phyloP scores from a whole-genome alignment of 495 filamentous ascomycete genomes.

The Aspergillus biplanus region DNA sequence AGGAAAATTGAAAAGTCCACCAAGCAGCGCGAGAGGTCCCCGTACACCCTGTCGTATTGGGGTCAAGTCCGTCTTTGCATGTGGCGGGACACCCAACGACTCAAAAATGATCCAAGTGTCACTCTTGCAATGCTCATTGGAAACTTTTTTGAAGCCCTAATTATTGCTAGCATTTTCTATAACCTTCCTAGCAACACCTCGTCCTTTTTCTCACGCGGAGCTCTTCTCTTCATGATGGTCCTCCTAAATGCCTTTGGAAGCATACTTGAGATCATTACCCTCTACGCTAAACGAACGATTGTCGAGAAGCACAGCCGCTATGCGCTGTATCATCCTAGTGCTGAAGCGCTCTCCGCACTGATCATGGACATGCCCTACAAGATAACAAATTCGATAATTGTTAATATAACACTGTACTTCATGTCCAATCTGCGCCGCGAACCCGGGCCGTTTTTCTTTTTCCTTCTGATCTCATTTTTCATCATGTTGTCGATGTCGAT shows the following conservation, averaged over 20 bases:
- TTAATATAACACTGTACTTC: constrained; percentile 58
- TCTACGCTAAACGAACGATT: constrained; percentile 59
- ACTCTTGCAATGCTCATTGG: constrained; percentile 67
- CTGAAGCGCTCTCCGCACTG: constrained; percentile 57
- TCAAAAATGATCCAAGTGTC: constrained; percentile 68
- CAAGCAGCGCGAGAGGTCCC: constrained; percentile 30
- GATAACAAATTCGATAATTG: constrained; percentile 44
- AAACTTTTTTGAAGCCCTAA: constrained; percentile 71
- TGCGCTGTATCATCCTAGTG: constrained; percentile 61
- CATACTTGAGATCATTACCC: constrained; percentile 64
- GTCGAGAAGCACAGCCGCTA: constrained; percentile 64
- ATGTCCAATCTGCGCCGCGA: constrained; percentile 55
- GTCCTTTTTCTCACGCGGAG: constrained; percentile 74
- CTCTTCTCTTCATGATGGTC: constrained; percentile 82
- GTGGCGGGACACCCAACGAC: constrained; percentile 43
- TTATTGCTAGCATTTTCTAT: constrained; percentile 82
- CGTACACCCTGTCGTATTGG: constrained; percentile 40
- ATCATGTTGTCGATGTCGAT: constrained; percentile 67
- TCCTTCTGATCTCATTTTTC: constrained; percentile 67
- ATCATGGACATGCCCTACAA: constrained; percentile 60
- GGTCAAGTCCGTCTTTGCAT: constrained; percentile 46
- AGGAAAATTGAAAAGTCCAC: constrained; percentile 29
- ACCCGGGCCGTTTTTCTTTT: constrained; percentile 74
- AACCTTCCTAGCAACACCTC: constrained; percentile 62
- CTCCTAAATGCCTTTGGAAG: constrained; percentile 80